Base-by-base conservation (phyloP, 768 basidiomycete species). In the Zangia roseola region DNA sequence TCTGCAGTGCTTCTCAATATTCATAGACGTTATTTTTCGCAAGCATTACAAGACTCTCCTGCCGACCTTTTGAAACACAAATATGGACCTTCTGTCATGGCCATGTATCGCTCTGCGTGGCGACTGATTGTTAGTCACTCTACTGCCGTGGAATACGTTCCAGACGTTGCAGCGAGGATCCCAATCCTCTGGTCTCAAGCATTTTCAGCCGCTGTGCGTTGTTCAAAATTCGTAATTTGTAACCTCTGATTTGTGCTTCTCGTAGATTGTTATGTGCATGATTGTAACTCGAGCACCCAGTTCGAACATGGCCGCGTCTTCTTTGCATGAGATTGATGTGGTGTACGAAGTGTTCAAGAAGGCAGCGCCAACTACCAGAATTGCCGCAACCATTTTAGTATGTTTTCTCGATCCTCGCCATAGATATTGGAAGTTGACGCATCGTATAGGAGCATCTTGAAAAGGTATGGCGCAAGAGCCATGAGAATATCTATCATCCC, bases 51-150 rank as follows among this genome's bases (percentile, higher is more conserved):
- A 43, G 85, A 86, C 38, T 70, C 71, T 41, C 80, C 82, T 1
- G 56, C 66, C 8, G 82, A 87, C 46, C 69, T 81, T 3, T 69
- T 83, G 40, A 74, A 74, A 47, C 85, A 88, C 57, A 75, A 71
- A 56, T 88, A 81, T 61, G 74, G 80, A 0, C 81, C 83, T 1
- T 90, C 88, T 2, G 82, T 88, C 6, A 76, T 85, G 63, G 83
- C 88, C 0, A 79, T 80, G 13, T 88, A 86, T 65, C 82, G 84
- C 2, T 84, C 84, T 2, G 81, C 85, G 5, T 88, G 84, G 81
- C 71, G 86, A 14, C 57, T 87, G 25, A 79, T 83, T 34, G 72
- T 77, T 39, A 72, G 73, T 0, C 67, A 84, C 43, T 67, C 69
- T 16, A 62, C 73, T n/a, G 65, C 73, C 1, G 78, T 76, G 67